Evolutionary conservation across 805 yeast genomes (phyloP), one percentile per base, ranked within the genome.

Genomic region (Cyberlindnera euphorbiae): DNA sequence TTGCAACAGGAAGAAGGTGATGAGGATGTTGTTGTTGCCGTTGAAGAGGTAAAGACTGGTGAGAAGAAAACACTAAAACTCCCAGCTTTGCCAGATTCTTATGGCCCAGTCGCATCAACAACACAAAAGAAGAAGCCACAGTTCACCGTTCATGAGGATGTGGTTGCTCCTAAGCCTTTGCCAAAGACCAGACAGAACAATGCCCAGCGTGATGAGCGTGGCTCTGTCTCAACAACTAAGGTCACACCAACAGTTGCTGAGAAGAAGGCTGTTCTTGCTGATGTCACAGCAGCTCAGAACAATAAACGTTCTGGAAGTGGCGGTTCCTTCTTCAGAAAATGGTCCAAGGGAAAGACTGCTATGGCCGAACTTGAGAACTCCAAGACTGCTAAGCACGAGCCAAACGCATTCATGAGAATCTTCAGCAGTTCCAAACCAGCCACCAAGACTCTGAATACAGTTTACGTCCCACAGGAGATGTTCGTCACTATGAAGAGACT

Each of bases 401-500:
- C 15, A 10, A 11, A 49, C 50, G 32, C 49, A 6, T 43, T 65
- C 39, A 59, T 63, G 45, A 53, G 63, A 30, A 56, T 62, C 35
- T 56, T 65, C 30, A 42, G 47, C 17, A 41, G 44, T 5, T 38
- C 49, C 19, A 47, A 33, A 13, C 41, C 52, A n/a, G 28, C 28
- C 12, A 34, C 41, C 13, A 52, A 54, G 28, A 41, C 63, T 4
- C 41, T 56, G 26, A 56, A 63, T 13, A 55, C 54, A 7, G 59
- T 64, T 8, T 49, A 58, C 30, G 57, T 46, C 25, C 54, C 62
- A 39, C 70, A 63, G 18, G 86, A 82, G 53, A 69, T 82, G 69
- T 71, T 73, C 42, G 74, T 75, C 29, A 86, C 87, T 3, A 60
- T 82, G 47, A 70, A 64, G 53, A 75, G 82, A 29, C 67, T 82